Evolutionary conservation across 2,329 filamentous ascomycete genomes (phyloP), one percentile per base, ranked within the genome.

Genomic region (Sporothrix protearum): DNA sequence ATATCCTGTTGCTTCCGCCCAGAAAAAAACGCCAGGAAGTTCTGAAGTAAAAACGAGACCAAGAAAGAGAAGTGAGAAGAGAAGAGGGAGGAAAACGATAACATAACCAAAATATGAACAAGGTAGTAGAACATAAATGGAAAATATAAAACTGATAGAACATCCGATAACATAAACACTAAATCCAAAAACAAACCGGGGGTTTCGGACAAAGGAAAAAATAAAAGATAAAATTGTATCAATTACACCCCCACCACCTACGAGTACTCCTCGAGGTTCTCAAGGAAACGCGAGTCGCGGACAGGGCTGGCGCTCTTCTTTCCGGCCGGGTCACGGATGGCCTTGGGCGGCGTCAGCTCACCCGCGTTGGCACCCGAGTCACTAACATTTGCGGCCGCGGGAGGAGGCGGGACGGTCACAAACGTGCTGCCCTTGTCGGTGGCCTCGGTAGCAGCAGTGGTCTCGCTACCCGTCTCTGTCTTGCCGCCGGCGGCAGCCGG

Each of bases 261-360:
- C 30, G 28, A 53, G 28, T 36, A 47, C 30, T 74, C 76, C 68
- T 80, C 78, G 63, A 87, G 79, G 64, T 83, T 82, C 80, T 87
- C 86, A 30, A 81, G 79, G 76, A 88, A 88, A 76, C 80, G 84
- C 39, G 84, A 84, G 73, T 82, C 83, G 73, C 85, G 79, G 7
- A 79, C 80, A 22, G 84, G 84, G 77, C 82, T 85, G 49, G 77
- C 78, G 57, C 78, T 79, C 75, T 73, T 75, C 72, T 72, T 71
- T 45, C 55, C n/a, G 2, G 76, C 75, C 36, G 75, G 76, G 49
- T 80, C 79, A 47, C 69, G 73, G 25, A 75, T 72, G 16, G 71
- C 67, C 25, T 63, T 69, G 63, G 77, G 76, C 68, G 74, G 75
- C 59, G 71, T 69, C 6, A 75, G 22, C 47, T 79, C 10, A 80